phyloP scores from a whole-genome alignment of 2,329 filamentous ascomycete species.

The Ceratocystis lukuohia region DNA sequence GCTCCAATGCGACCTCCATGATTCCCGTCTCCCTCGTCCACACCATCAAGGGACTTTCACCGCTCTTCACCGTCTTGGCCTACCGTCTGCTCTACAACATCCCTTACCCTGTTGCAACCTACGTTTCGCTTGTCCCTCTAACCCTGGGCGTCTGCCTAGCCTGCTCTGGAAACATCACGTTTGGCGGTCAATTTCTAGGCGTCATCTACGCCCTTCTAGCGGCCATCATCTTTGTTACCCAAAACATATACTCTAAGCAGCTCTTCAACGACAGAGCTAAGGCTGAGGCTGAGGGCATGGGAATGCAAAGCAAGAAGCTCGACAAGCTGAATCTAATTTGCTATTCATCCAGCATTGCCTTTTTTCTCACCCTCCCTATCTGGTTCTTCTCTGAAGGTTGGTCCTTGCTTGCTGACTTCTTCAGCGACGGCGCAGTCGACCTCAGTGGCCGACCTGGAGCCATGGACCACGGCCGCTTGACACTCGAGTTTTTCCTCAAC shows the following conservation, averaged over 20 bases:
- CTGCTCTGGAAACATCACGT: constrained; percentile 67
- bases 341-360: constrained; percentile 91
- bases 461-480: constrained; percentile 59
- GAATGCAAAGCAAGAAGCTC: constrained; percentile 57
- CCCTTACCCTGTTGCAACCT: constrained; percentile 73
- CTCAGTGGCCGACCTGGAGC: constrained; percentile 46
- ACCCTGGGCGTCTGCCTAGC: constrained; percentile 92
- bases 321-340: constrained; percentile 95
- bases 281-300: constrained; percentile 58
- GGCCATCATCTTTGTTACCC: constrained; percentile 90
- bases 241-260: constrained; percentile 97
- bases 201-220: constrained; percentile 77
- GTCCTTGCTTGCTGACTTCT: constrained; percentile 60
- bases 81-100: constrained; percentile 85
- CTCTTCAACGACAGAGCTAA: constrained; percentile 89
- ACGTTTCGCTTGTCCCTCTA: constrained; percentile 76
- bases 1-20: constrained; percentile 82
- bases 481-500: constrained; percentile 90
- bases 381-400: constrained; percentile 91
- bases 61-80: constrained; percentile 85
- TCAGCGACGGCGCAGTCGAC: constrained; percentile 65
- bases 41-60: constrained; percentile 95
- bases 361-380: constrained; percentile 74
- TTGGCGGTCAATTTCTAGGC: constrained; percentile 79
- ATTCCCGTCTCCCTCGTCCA: constrained; percentile 96